Evolutionary conservation across 495 filamentous ascomycete genomes (phyloP).

Genomic region (Hyaloscypha hepaticicola): DNA sequence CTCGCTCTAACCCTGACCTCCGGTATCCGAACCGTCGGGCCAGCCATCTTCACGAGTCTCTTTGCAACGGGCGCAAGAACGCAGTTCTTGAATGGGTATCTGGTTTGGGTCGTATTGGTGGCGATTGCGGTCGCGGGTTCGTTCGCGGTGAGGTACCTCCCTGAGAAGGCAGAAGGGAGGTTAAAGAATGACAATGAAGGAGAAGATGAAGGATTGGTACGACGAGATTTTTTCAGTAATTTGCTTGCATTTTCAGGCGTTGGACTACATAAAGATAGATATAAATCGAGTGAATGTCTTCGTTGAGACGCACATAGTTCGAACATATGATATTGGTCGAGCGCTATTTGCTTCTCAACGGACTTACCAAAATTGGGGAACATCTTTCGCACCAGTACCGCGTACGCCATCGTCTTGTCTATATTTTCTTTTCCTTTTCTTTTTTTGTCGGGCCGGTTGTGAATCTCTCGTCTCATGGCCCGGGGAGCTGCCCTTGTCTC

Average conservation of each 20-base stretch:
- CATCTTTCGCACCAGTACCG: no score
- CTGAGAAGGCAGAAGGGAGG: conserved; percentile 46
- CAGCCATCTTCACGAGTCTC: conserved; percentile 58
- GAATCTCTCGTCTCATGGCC: no score
- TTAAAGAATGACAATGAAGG: conserved; percentile 1
- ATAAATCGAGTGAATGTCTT: background rate
- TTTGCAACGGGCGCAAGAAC: conserved; percentile 59
- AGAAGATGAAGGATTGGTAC: background rate
- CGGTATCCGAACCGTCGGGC: conserved; percentile 55
- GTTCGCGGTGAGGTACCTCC: conserved; percentile 46
- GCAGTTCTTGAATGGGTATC: conserved; percentile 57
- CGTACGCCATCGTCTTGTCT: no score
- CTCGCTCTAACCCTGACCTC: conserved; percentile 55
- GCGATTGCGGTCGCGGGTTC: conserved; percentile 46
- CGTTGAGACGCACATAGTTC: background rate
- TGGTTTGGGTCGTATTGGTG: conserved; percentile 63
- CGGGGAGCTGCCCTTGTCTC: no score
- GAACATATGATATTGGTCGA: background rate
- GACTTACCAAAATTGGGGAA: no score
- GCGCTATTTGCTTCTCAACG: no score
- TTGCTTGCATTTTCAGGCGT: background rate
- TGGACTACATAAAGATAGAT: background rate
- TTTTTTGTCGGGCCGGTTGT: no score
- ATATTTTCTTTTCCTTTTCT: no score
- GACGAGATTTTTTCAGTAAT: background rate